phyloP scores from a whole-genome alignment of 2,329 filamentous ascomycete species.

The Bipolaris zeicola region DNA sequence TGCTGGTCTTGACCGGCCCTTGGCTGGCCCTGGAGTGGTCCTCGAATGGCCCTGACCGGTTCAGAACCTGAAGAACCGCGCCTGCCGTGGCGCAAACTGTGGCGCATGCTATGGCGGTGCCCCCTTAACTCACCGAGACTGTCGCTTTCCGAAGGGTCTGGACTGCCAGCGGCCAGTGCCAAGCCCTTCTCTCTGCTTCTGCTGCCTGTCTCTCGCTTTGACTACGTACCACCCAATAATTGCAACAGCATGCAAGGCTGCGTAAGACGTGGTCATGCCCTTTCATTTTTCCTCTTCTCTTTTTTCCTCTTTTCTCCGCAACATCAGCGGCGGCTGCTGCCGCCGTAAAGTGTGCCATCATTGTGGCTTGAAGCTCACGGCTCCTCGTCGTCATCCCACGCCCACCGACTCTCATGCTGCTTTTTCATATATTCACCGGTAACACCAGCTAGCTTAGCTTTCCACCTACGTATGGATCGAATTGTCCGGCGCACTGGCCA shows the following conservation, averaged over 20 bases:
- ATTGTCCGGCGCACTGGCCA: background rate
- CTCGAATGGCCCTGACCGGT: too few relatives aligned
- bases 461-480: too few relatives aligned
- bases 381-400: background rate
- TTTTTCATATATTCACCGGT: conserved; percentile 4
- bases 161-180: background rate
- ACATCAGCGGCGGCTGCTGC: background rate
- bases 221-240: background rate
- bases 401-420: conserved; percentile 5
- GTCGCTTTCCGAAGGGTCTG: background rate
- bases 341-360: background rate
- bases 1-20: background rate
- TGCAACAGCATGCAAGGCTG: background rate
- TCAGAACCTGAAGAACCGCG: background rate
- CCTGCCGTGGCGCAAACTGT: conserved; percentile 7
- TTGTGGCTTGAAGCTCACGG: conserved; percentile 1
- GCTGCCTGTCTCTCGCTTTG: background rate
- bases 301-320: background rate
- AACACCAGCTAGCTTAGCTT: too few relatives aligned
- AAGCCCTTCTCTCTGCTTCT: background rate
- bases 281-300: background rate
- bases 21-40: too few relatives aligned
- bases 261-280: background rate
- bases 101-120: conserved; percentile 12
- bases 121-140: background rate